Evolutionary conservation across 306 rosid species (phyloP).

Genomic region (Oxytropis ochrocephala): DNA sequence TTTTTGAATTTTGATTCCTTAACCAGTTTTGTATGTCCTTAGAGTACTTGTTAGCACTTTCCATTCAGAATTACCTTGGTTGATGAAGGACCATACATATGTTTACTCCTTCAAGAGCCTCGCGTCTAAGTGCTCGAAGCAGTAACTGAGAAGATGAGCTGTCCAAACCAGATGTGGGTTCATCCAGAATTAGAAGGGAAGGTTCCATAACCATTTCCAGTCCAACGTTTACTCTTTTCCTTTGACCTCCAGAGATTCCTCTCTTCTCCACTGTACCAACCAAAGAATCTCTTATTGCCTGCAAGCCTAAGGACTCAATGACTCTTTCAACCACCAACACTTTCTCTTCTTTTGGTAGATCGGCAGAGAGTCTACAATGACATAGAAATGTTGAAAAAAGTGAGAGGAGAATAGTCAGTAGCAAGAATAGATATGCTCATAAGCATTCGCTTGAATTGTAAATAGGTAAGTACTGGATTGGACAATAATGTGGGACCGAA

Average conservation of each 20-base stretch:
- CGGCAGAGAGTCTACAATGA: slow-evolving; percentile 69
- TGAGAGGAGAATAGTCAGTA: neutral
- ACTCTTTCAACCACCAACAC: slow-evolving; percentile 97
- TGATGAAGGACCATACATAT: slow-evolving; percentile 98
- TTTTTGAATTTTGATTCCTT: neutral
- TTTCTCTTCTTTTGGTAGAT: slow-evolving; percentile 76
- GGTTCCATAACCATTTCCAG: slow-evolving; percentile 99
- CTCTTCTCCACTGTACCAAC: slow-evolving; percentile 94
- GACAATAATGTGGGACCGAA: too few relatives aligned
- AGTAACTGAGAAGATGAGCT: slow-evolving; percentile 89
- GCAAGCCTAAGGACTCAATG: slow-evolving; percentile 84
- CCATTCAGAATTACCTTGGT: slow-evolving; percentile 58
- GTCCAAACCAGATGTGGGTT: slow-evolving; percentile 97
- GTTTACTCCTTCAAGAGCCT: slow-evolving; percentile 96
- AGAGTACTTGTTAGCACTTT: neutral
- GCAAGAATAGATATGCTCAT: neutral
- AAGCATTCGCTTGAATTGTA: too few relatives aligned
- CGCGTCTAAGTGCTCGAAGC: slow-evolving; percentile 87
- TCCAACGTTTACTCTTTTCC: slow-evolving; percentile 96
- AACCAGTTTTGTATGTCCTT: neutral
- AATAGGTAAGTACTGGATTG: too few relatives aligned
- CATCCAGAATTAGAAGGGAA: slow-evolving; percentile 92
- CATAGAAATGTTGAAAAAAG: slow-evolving; percentile 6
- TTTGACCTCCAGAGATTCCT: slow-evolving; percentile 98
- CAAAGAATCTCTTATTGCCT: slow-evolving; percentile 78